A percentile compares a stretch with the other conserved stretches of the same genome.
phyloP scores from a whole-genome alignment of 1,139 yeast species.

The Wickerhamomyces sp. region DNA sequence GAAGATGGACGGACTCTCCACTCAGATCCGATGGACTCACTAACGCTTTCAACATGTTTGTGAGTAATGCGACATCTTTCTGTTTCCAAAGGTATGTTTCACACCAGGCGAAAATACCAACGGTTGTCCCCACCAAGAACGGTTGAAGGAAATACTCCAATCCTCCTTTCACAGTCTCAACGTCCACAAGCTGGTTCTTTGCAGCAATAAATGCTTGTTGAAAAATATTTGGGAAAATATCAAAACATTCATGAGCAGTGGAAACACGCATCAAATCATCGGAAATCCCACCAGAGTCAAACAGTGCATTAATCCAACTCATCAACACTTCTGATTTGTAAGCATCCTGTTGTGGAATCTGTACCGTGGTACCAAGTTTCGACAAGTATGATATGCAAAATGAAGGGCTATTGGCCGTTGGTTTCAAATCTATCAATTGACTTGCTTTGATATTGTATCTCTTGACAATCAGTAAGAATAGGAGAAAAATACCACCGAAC shows the following conservation, averaged over 20 bases:
- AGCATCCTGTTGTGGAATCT: constrained; percentile 9
- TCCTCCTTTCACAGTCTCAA: constrained; percentile 48
- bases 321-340: constrained; percentile 40
- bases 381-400: constrained; percentile 22
- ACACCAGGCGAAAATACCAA: constrained; percentile 37
- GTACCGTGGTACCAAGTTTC: constrained; percentile 18
- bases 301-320: constrained; percentile 78
- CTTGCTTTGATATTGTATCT: constrained; percentile 38
- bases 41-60: constrained; percentile 29
- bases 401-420: constrained; percentile 13
- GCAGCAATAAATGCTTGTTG: constrained; percentile 68
- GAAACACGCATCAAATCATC: constrained; percentile 73
- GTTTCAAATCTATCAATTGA: constrained; percentile 20
- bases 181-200: constrained; percentile 46
- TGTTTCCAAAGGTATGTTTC: constrained; percentile 33
- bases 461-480: constrained; percentile 40
- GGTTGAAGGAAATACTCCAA: constrained; percentile 64
- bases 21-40: constrained; percentile 30
- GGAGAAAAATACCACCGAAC: constrained; percentile 53
- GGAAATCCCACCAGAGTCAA: constrained; percentile 81
- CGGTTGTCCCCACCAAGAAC: constrained; percentile 41
- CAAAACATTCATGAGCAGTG: constrained; percentile 61
- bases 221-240: constrained; percentile 66
- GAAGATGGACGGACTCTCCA: constrained; percentile 34
- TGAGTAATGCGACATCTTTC: constrained; percentile 26